Evolutionary conservation across 2,329 filamentous ascomycete genomes (phyloP).

Genomic region (Trichophyton benhamiae): DNA sequence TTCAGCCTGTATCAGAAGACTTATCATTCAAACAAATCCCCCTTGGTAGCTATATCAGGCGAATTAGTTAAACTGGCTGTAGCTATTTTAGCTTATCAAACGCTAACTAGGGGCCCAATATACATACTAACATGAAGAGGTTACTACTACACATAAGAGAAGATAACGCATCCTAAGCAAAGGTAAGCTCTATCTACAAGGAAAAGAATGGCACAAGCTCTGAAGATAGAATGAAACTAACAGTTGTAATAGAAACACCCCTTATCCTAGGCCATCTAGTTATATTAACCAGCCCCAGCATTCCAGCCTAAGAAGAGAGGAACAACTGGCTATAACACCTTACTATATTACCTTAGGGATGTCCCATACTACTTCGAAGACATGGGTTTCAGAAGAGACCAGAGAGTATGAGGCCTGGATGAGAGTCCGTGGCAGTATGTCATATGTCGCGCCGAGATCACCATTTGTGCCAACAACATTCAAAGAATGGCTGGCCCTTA

Average conservation of each 20-base stretch:
- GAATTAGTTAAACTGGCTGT: not conserved
- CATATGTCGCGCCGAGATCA: slow-evolving; percentile 17
- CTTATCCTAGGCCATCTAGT: no score
- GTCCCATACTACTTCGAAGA: slow-evolving; percentile 20
- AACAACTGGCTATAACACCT: not conserved
- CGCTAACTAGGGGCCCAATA: not conserved
- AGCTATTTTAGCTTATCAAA: no score
- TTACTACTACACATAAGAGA: not conserved
- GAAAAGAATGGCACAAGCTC: not conserved
- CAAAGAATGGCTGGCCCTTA: slow-evolving; percentile 17
- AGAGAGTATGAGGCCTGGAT: slow-evolving; percentile 19
- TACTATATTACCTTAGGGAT: slow-evolving; percentile 4
- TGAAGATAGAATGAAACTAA: not conserved
- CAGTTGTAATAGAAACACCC: not conserved
- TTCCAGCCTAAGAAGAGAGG: not conserved
- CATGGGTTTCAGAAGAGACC: slow-evolving; percentile 19
- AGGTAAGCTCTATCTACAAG: not conserved
- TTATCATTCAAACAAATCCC: not conserved
- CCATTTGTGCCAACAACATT: slow-evolving; percentile 19
- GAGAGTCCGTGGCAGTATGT: slow-evolving; percentile 16
- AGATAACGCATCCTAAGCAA: not conserved
- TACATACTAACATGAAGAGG: not conserved
- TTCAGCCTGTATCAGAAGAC: not conserved
- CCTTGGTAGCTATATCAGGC: no score
- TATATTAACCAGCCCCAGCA: not conserved